phyloP scores from a whole-genome alignment of 179 eudicot genomes.

The Carnegiea gigantea region DNA sequence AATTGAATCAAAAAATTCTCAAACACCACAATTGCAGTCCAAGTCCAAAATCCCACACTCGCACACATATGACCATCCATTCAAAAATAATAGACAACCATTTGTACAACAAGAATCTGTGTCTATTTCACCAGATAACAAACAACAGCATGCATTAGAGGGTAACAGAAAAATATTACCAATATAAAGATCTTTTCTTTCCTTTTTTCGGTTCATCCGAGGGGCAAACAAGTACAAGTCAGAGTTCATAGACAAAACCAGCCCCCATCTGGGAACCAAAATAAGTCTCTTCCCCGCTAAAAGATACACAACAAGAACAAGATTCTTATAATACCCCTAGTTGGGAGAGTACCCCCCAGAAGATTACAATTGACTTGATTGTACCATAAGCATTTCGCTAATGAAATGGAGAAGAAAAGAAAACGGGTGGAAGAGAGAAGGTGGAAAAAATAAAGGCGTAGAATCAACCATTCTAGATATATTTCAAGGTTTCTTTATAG shows the following conservation, averaged over 20 bases:
- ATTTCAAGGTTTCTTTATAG: conserved; percentile 22
- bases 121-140: not conserved
- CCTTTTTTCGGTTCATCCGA: not conserved
- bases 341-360: conserved; percentile 12
- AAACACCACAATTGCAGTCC: too few relatives aligned
- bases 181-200: conserved; percentile 7
- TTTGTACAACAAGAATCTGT: conserved; percentile 8
- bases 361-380: conserved; percentile 22
- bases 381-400: conserved; percentile 4
- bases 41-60: too few relatives aligned
- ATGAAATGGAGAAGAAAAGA: conserved; percentile 6
- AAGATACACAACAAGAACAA: conserved; percentile 22
- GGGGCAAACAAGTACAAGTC: conserved; percentile 13
- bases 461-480: conserved; percentile 31
- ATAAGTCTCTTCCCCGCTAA: not conserved
- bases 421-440: not conserved
- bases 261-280: conserved; percentile 3
- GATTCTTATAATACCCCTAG: conserved; percentile 19
- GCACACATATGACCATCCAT: too few relatives aligned
- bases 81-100: too few relatives aligned
- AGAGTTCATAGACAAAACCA: not conserved
- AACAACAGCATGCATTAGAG: not conserved
- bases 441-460: conserved; percentile 24
- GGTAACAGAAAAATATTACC: not conserved
- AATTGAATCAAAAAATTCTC: too few relatives aligned